phyloP scores from a whole-genome alignment of 768 basidiomycete genomes.

The Leccinellum rugosiceps region DNA sequence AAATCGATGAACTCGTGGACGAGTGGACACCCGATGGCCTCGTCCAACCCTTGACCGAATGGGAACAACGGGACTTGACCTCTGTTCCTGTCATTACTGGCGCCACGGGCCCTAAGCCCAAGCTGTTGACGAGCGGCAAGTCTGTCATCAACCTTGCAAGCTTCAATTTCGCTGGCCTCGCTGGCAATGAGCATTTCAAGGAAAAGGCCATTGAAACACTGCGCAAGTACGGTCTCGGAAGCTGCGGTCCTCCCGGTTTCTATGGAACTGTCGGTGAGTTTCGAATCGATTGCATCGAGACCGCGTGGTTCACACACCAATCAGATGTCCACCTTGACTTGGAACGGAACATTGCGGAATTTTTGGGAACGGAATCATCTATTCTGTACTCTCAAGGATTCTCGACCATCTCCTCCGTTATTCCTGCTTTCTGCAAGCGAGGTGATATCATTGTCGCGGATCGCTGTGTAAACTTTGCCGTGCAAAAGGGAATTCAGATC shows the following conservation, averaged over 20 bases:
- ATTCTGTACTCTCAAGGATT: constrained; percentile 96
- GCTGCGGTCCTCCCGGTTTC: constrained; percentile 95
- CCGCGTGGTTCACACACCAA: constrained; percentile 6
- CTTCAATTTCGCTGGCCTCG: constrained; percentile 88
- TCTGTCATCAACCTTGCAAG: constrained; percentile 81
- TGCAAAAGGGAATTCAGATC: constrained; percentile 95
- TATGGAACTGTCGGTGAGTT: constrained; percentile 91
- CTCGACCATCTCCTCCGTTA: constrained; percentile 87
- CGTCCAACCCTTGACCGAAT: constrained; percentile 53
- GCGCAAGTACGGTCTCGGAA: constrained; percentile 87
- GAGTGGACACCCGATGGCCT: constrained; percentile 93
- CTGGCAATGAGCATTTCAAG: constrained; percentile 85
- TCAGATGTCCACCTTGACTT: constrained; percentile 88
- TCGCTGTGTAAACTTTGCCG: constrained; percentile 91
- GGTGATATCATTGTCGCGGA: constrained; percentile 99
- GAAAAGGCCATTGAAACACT: constrained; percentile 81
- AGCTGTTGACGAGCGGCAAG: constrained; percentile 68
- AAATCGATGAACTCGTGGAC: constrained; percentile 93
- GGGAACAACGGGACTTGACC: constrained; percentile 66
- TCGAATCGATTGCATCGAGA: background rate
- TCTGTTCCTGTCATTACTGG: constrained; percentile 78
- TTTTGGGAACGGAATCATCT: constrained; percentile 81
- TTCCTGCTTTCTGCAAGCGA: constrained; percentile 96
- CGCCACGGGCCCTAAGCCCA: constrained; percentile 79
- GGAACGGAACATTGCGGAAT: constrained; percentile 87